phyloP scores from a whole-genome alignment of 139 green algal species.

The Nannochloris sp. region DNA sequence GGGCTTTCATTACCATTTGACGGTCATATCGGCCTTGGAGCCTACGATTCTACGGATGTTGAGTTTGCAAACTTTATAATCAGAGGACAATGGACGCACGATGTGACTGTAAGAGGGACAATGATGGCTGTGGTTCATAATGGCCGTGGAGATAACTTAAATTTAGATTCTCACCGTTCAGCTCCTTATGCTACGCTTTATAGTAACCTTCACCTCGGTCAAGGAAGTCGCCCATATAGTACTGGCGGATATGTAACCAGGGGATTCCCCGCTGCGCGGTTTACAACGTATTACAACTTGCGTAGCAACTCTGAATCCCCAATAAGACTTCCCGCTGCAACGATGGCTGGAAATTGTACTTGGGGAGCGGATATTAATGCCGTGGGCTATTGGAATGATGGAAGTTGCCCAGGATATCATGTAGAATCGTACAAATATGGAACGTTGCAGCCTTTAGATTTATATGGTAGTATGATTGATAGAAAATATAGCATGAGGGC shows the following conservation, averaged over 20 bases:
- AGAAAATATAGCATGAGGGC: neutral
- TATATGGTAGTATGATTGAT: neutral
- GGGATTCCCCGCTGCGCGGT: neutral
- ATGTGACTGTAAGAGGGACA: neutral
- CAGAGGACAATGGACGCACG: conserved; percentile 1
- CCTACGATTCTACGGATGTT: conserved; percentile 2
- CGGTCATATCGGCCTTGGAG: conserved; percentile 10
- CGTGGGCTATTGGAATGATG: neutral
- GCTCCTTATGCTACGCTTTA: conserved; percentile 4
- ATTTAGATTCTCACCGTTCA: conserved; percentile 1
- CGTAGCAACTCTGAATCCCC: neutral
- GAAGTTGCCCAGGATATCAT: neutral
- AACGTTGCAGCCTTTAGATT: neutral
- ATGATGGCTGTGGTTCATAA: neutral
- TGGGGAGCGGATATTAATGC: neutral
- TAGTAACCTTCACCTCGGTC: conserved; percentile 6
- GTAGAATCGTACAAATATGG: neutral
- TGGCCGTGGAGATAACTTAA: conserved; percentile 2
- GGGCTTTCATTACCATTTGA: neutral
- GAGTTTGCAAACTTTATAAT: conserved; percentile 5
- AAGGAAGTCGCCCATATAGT: neutral
- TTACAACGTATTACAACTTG: conserved; percentile 16
- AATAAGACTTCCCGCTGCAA: neutral
- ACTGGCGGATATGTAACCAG: neutral
- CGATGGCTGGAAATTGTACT: neutral